Evolutionary conservation across 257 asterid species (phyloP).

Genomic region (Petrea volubilis): DNA sequence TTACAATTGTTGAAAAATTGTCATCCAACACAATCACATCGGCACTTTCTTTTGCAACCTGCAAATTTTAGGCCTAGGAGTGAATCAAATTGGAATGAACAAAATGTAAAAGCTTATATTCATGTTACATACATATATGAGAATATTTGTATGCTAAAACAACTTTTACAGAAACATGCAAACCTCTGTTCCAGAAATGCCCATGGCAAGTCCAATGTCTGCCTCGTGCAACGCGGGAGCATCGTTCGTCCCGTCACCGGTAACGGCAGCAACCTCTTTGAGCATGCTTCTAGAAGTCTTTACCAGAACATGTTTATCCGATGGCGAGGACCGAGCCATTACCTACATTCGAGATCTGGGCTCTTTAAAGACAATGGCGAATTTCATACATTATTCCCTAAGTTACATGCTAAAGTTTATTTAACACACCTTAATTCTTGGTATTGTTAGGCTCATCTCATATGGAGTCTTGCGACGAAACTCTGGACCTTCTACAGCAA

Average conservation of each 20-base stretch:
- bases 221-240: constrained; percentile 96
- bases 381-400: neutral
- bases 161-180: too few relatives aligned
- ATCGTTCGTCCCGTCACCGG: constrained; percentile 97
- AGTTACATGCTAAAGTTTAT: too few relatives aligned
- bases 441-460: constrained; percentile 75
- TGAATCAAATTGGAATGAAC: too few relatives aligned
- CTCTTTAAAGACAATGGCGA: constrained; percentile 16
- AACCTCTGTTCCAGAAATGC: constrained; percentile 96
- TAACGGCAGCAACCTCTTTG: constrained; percentile 96
- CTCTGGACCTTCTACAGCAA: constrained; percentile 86
- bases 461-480: constrained; percentile 58
- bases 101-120: too few relatives aligned
- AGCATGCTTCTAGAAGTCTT: constrained; percentile 65
- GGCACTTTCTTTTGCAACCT: constrained; percentile 99
- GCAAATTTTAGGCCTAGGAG: too few relatives aligned
- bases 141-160: too few relatives aligned
- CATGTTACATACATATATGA: neutral
- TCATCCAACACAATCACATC: constrained; percentile 94
- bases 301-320: constrained; percentile 84
- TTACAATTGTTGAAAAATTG: constrained; percentile 91
- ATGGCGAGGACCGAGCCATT: constrained; percentile 96
- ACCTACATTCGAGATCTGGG: constrained; percentile 67
- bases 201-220: constrained; percentile 95
- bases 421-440: constrained; percentile 68